Evolutionary conservation across 164 flowering plant species (phyloP).

Genomic region (Liriodendron chinense): DNA sequence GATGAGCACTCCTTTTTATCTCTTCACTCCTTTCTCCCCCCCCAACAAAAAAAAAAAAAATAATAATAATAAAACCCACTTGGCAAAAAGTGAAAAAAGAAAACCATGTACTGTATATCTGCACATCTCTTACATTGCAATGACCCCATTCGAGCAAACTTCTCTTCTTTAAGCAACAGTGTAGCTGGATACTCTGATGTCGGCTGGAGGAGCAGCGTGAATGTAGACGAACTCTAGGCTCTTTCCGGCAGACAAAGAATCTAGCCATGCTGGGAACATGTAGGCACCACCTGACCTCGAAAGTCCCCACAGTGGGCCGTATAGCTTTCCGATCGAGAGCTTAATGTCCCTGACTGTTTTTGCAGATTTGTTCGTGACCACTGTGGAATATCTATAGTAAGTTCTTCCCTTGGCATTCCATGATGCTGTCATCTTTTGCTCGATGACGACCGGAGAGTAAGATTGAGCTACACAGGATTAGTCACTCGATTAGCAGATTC

Average conservation of each 20-base stretch:
- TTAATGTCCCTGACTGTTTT: conserved; percentile 58
- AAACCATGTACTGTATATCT: conserved; percentile 34
- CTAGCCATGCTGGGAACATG: conserved; percentile 62
- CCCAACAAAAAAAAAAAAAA: conserved; percentile 4
- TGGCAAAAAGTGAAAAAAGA: conserved; percentile 14
- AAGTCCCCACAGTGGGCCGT: conserved; percentile 94
- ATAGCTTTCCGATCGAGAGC: conserved; percentile 61
- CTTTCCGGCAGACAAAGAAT: conserved; percentile 54
- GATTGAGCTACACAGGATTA: conserved; percentile 39
- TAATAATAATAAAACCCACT: conserved; percentile 19
- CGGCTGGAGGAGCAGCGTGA: conserved; percentile 60
- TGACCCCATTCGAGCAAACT: conserved; percentile 16
- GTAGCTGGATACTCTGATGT: conserved; percentile 55
- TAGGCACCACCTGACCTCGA: conserved; percentile 39
- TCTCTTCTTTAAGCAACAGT: conserved; percentile 35
- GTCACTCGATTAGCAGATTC: neutral
- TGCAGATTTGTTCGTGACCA: conserved; percentile 63
- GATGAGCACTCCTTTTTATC: conserved; percentile 89
- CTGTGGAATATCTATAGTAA: conserved; percentile 73
- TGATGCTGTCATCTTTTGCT: conserved; percentile 57
- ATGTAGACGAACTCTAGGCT: conserved; percentile 83
- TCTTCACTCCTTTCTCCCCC: conserved; percentile 83
- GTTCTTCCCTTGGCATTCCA: conserved; percentile 62
- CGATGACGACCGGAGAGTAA: conserved; percentile 36
- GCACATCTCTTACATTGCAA: conserved; percentile 41